Percentiles rank a stretch among this genome's conserved stretches.
Conservation (phyloP, 169 alveolate genomes). For the Plasmodium billcollinsi region DNA sequence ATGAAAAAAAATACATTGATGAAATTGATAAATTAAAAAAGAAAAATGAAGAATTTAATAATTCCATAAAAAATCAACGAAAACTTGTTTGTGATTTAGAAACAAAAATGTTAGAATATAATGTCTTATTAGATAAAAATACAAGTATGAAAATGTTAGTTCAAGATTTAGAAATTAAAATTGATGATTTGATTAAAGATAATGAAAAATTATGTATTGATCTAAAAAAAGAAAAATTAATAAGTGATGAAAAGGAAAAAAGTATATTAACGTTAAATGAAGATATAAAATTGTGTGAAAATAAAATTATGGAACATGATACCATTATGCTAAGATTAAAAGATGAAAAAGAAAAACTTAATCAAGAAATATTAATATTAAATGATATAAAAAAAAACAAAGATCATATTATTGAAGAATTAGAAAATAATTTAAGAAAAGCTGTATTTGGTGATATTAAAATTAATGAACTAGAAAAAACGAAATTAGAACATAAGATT, state of each 20-base stretch:
- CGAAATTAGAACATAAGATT: conserved; percentile 37
- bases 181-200: conserved; percentile 72
- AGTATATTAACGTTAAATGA: conserved; percentile 35
- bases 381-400: conserved; percentile 58
- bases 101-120: conserved; percentile 66
- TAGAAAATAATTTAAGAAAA: conserved; percentile 74
- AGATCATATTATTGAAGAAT: conserved; percentile 59
- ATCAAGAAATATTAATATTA: conserved; percentile 47
- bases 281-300: conserved; percentile 38
- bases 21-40: conserved; percentile 62
- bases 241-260: conserved; percentile 61
- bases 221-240: conserved; percentile 61
- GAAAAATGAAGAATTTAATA: conserved; percentile 60
- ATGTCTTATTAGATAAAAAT: conserved; percentile 73
- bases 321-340: conserved; percentile 28
- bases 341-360: conserved; percentile 67
- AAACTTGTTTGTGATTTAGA: conserved; percentile 71
- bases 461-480: conserved; percentile 49
- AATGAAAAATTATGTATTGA: conserved; percentile 72
- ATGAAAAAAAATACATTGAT: conserved; percentile 57
- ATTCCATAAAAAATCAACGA: conserved; percentile 44
- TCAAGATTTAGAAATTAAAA: conserved; percentile 75
- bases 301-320: conserved; percentile 37
- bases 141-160: conserved; percentile 75
- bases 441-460: conserved; percentile 75